Conservation (phyloP, 2,329 filamentous ascomycete genomes). For the Nigrospora oryzae region DNA sequence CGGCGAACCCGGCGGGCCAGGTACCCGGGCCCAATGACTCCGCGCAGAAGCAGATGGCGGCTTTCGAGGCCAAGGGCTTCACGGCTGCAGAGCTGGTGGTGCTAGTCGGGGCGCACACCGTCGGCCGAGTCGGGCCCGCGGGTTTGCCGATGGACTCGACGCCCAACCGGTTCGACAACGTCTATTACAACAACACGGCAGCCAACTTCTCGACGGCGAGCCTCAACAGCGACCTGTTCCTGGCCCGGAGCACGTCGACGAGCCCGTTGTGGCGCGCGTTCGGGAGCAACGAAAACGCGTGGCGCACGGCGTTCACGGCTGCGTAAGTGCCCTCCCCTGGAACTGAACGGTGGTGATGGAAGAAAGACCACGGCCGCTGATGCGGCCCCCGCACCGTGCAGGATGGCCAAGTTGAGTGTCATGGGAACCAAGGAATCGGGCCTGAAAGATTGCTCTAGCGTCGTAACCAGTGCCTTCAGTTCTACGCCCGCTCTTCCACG, state of each 20-base stretch:
- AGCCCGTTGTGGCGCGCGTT: conserved; percentile 13
- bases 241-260: conserved; percentile 14
- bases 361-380: background rate
- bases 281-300: conserved; percentile 10
- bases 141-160: conserved; percentile 37
- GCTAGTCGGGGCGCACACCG: conserved; percentile 44
- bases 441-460: conserved; percentile 16
- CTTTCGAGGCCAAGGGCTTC: conserved; percentile 44
- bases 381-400: conserved; percentile 1
- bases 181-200: conserved; percentile 35
- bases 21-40: conserved; percentile 11
- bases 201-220: conserved; percentile 12
- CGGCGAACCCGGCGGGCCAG: conserved; percentile 9
- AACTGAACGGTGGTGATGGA: too few relatives aligned
- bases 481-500: background rate
- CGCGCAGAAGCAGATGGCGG: conserved; percentile 31
- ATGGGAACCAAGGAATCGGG: conserved; percentile 13
- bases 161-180: conserved; percentile 38
- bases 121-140: conserved; percentile 24
- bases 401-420: conserved; percentile 17
- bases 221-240: conserved; percentile 14
- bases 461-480: conserved; percentile 13
- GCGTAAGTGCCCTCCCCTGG: conserved; percentile 13
- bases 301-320: conserved; percentile 14
- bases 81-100: conserved; percentile 39